Conservation (phyloP, 345 rosid species). For the rapeseed (Brassica napus) region DNA sequence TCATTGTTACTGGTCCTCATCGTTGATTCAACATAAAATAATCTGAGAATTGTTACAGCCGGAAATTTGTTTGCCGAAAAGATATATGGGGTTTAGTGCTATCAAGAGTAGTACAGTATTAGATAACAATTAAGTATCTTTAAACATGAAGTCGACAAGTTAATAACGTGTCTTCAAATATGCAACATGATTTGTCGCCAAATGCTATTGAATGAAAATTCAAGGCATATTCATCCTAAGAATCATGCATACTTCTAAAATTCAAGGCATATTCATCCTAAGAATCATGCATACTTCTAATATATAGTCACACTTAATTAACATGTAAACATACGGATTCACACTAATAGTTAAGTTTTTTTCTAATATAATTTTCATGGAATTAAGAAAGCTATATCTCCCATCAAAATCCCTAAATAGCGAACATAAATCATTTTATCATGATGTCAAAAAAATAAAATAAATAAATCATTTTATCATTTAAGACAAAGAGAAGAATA, state of each 20-base stretch:
- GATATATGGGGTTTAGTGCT: neutral
- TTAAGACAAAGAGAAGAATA: neutral
- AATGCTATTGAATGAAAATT: neutral
- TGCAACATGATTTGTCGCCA: slow-evolving; percentile 17
- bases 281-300: neutral
- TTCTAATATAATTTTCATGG: neutral
- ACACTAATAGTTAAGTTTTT: neutral
- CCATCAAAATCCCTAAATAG: slow-evolving; percentile 7
- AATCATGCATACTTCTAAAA: neutral
- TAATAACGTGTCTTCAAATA: slow-evolving; percentile 20
- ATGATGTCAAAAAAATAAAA: neutral
- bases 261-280: neutral
- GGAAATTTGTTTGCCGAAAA: neutral
- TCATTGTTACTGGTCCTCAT: neutral
- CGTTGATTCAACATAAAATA: neutral
- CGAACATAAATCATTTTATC: neutral
- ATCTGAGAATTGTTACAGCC: too few relatives aligned
- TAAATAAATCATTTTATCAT: neutral
- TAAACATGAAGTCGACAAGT: slow-evolving; percentile 23
- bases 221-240: neutral
- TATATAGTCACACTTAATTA: neutral
- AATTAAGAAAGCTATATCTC: neutral
- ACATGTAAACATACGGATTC: neutral
- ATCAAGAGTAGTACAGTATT: neutral
- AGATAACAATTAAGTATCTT: neutral